Conservation (phyloP, 495 filamentous ascomycete genomes). For the Staphylotrichum tortipilum region DNA sequence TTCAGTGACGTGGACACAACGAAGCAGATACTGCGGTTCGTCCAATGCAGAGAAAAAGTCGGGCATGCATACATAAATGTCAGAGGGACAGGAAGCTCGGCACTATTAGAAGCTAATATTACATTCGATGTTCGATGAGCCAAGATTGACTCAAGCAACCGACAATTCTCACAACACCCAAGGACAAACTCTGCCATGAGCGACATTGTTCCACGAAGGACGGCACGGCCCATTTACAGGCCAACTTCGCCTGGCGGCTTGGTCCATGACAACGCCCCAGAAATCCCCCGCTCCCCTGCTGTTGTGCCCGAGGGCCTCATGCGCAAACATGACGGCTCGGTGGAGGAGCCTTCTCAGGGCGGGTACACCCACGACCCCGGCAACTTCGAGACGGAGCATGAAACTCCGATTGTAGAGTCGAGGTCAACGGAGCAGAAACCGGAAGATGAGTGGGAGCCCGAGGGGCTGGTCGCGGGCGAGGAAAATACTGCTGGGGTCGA, state of each 20-base stretch:
- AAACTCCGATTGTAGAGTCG: no score
- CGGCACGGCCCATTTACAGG: conserved; percentile 18
- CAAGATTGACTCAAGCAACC: no score
- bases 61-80: no score
- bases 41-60: not conserved
- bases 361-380: conserved; percentile 18
- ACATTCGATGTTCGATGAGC: no score
- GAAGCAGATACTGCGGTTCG: no score
- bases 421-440: conserved; percentile 8
- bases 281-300: conserved; percentile 7
- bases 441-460: conserved; percentile 16
- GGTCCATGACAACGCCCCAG: conserved; percentile 5
- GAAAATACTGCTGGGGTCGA: no score
- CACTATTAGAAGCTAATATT: no score
- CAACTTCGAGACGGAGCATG: conserved; percentile 6
- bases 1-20: conserved; percentile 2
- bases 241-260: conserved; percentile 8
- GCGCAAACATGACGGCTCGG: not conserved
- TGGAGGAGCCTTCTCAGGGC: not conserved
- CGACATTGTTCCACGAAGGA: conserved; percentile 23
- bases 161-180: not conserved
- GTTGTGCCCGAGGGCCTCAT: not conserved
- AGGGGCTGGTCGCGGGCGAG: no score
- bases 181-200: conserved; percentile 19
- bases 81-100: no score